These are phyloP conservation scores for Pseudotulostoma volvatum DNA, from an alignment of 495 filamentous ascomycete genomes.

Conservation along the genomic window DNA sequence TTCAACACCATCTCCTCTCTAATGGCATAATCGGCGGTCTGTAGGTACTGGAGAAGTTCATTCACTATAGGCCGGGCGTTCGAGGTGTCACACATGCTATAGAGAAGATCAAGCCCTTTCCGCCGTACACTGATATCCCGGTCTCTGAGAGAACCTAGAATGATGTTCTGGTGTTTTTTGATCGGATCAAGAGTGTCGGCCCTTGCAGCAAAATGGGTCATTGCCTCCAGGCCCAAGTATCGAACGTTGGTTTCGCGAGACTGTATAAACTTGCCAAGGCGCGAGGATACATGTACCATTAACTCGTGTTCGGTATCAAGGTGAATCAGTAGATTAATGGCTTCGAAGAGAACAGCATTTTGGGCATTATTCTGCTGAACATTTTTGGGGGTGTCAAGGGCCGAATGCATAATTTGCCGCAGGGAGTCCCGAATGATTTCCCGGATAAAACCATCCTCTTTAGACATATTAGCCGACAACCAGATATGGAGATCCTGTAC, in stretches of 20 bases:
- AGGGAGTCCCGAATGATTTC: constrained; percentile 85
- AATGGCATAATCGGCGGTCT: constrained; percentile 93
- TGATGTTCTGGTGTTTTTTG: constrained; percentile 94
- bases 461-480: constrained; percentile 6
- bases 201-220: constrained; percentile 94
- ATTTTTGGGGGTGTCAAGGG: constrained; percentile 90
- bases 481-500: no score
- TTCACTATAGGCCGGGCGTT: constrained; percentile 87
- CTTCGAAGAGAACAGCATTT: constrained; percentile 95
- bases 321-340: constrained; percentile 96
- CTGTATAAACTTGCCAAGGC: constrained; percentile 89
- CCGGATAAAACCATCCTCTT: constrained; percentile 83
- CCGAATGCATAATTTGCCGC: constrained; percentile 74
- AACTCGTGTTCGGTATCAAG: constrained; percentile 91
- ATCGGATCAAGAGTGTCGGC: constrained; percentile 93
- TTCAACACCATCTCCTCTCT: constrained; percentile 99
- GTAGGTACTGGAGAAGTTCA: constrained; percentile 85
- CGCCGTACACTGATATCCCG: constrained; percentile 92
- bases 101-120: constrained; percentile 88
- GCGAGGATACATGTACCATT: constrained; percentile 93
- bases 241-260: constrained; percentile 96
- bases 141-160: constrained; percentile 84
- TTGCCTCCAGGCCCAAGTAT: constrained; percentile 90
- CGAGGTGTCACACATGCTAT: constrained; percentile 96
- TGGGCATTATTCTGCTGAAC: constrained; percentile 99